Evolutionary conservation across 2,329 filamentous ascomycete genomes (phyloP).

Genomic region (Neonectria neomacrospora): DNA sequence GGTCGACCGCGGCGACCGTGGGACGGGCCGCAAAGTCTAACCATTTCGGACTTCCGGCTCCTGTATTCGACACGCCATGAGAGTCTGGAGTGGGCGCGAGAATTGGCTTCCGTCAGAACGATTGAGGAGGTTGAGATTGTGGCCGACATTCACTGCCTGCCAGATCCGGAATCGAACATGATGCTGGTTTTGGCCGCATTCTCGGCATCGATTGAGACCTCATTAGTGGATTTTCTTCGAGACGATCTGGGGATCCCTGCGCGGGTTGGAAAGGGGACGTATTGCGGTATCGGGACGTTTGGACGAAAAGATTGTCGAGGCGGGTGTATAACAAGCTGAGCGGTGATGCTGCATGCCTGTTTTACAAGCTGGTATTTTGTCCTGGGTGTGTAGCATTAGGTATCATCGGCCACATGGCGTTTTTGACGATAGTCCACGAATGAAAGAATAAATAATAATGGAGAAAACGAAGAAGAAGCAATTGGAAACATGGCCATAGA

Average conservation of each 20-base stretch:
- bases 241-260: slow-evolving; percentile 44
- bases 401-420: slow-evolving; percentile 13
- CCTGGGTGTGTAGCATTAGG: slow-evolving; percentile 7
- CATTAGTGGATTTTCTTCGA: slow-evolving; percentile 64
- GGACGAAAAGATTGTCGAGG: slow-evolving; percentile 41
- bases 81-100: slow-evolving; percentile 67
- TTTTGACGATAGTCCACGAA: slow-evolving; percentile 16
- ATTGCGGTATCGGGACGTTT: slow-evolving; percentile 39
- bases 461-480: slow-evolving; percentile 6
- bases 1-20: slow-evolving; percentile 63
- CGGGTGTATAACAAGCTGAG: slow-evolving; percentile 37
- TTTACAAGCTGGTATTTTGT: slow-evolving; percentile 4
- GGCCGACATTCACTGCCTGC: slow-evolving; percentile 65
- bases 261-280: slow-evolving; percentile 37
- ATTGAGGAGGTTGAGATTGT: slow-evolving; percentile 62
- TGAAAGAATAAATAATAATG: slow-evolving; percentile 23
- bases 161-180: slow-evolving; percentile 61
- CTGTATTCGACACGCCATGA: slow-evolving; percentile 58
- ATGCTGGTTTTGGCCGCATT: slow-evolving; percentile 70
- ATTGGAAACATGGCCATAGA: neutral
- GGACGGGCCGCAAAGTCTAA: slow-evolving; percentile 60
- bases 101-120: slow-evolving; percentile 62
- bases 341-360: neutral
- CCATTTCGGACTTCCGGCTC: slow-evolving; percentile 59
- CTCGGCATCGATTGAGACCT: slow-evolving; percentile 67